Evolutionary conservation across 2,329 filamentous ascomycete genomes (phyloP).

Genomic region (Aspergillus sp.): DNA sequence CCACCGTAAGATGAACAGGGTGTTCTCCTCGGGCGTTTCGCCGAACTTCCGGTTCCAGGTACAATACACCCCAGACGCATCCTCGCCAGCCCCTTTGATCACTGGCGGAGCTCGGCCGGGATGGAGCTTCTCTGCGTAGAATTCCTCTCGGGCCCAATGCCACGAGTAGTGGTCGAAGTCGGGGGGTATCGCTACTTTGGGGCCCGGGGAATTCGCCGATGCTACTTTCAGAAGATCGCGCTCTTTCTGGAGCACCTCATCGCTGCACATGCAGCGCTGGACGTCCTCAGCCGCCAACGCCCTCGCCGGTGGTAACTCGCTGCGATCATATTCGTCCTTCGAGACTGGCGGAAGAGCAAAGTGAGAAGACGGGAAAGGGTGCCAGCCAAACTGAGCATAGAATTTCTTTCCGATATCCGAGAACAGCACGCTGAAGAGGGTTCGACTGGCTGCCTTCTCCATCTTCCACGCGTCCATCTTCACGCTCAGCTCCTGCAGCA

Average conservation of each 20-base stretch:
- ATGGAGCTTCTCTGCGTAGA: constrained; percentile 66
- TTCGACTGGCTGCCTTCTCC: constrained; percentile 40
- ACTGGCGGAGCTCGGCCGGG: constrained; percentile 49
- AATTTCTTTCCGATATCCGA: constrained; percentile 84
- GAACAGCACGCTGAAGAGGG: constrained; percentile 74
- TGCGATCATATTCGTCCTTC: constrained; percentile 20
- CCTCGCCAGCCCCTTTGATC: constrained; percentile 69
- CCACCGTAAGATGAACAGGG: constrained; percentile 44
- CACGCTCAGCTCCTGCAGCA: constrained; percentile 66
- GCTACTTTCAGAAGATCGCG: constrained; percentile 59
- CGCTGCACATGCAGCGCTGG: constrained; percentile 49
- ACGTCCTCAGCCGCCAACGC: constrained; percentile 36
- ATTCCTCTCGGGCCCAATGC: constrained; percentile 80
- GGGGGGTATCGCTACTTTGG: constrained; percentile 65
- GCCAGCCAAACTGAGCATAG: constrained; percentile 77
- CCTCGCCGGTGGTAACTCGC: constrained; percentile 28
- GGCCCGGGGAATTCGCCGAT: constrained; percentile 40
- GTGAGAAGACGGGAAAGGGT: constrained; percentile 70
- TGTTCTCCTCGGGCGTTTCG: constrained; percentile 33
- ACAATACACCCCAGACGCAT: constrained; percentile 38
- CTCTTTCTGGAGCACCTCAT: constrained; percentile 65
- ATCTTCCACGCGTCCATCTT: constrained; percentile 54
- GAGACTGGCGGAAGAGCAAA: constrained; percentile 57
- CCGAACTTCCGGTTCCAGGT: constrained; percentile 44
- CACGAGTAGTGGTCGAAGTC: constrained; percentile 68